phyloP scores from a whole-genome alignment of 2,329 filamentous ascomycete species.

The Fusarium dimerum region DNA sequence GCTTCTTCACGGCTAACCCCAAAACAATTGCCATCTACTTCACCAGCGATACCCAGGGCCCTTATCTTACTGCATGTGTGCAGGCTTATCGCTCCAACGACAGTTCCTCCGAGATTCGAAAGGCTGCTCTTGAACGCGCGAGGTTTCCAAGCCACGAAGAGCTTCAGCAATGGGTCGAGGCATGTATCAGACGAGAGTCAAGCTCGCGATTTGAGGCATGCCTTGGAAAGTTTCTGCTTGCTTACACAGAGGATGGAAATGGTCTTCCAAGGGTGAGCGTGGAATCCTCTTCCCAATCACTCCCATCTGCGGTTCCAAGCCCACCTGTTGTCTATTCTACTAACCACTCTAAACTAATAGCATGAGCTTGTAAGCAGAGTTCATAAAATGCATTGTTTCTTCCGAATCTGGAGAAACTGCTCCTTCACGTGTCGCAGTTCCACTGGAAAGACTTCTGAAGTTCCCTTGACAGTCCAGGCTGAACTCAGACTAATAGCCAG shows the following conservation, averaged over 20 bases:
- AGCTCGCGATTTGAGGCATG: slow-evolving; percentile 34
- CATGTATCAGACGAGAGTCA: slow-evolving; percentile 38
- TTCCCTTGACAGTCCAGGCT: slow-evolving; percentile 43
- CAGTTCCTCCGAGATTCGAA: slow-evolving; percentile 34
- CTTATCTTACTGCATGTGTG: slow-evolving; percentile 40
- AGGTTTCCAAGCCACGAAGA: slow-evolving; percentile 37
- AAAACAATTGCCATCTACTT: slow-evolving; percentile 40
- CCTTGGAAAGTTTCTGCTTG: slow-evolving; percentile 40
- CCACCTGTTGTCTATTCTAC: too few species aligned
- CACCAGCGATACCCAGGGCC: slow-evolving; percentile 37
- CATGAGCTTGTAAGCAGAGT: slow-evolving; percentile 45
- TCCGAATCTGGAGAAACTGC: slow-evolving; percentile 48
- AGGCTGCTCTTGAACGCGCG: slow-evolving; percentile 40
- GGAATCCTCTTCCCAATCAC: slow-evolving; percentile 2
- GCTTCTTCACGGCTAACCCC: slow-evolving; percentile 39
- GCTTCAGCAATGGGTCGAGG: slow-evolving; percentile 41
- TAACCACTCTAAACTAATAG: slow-evolving; percentile 23
- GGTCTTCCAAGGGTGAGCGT: slow-evolving; percentile 42
- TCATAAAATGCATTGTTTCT: slow-evolving; percentile 51
- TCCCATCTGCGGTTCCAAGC: not conserved
- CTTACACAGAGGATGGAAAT: slow-evolving; percentile 37
- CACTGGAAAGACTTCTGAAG: slow-evolving; percentile 36
- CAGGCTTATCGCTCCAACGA: slow-evolving; percentile 39
- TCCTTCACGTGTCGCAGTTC: slow-evolving; percentile 44
- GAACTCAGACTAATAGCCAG: slow-evolving; percentile 43